Base-by-base conservation (phyloP, 208 protist species). In the Zelonia costaricensis region DNA sequence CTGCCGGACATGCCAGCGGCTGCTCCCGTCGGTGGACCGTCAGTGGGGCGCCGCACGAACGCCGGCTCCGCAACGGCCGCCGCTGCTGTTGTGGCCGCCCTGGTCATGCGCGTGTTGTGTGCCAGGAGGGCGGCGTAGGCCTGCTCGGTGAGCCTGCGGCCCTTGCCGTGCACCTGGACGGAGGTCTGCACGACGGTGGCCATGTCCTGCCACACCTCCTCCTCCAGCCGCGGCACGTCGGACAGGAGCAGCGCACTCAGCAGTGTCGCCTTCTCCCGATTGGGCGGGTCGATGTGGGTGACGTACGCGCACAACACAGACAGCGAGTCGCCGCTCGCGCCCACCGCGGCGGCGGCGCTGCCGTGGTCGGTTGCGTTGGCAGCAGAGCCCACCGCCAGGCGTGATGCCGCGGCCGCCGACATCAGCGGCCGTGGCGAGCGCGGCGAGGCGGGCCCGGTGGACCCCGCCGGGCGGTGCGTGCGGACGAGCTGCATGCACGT, bases 161-260 rank as follows among this genome's bases (percentile, higher is more conserved):
- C 66, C 43, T 59, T 60, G 44, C 42, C 58, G 15, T 73, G 58
- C 22, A 66, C 44, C 31, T 28, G 58, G 15, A 61, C 63, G 10
- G 62, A 44, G 35, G 58, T 58, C 39, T 43, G 58, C 12, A 76
- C 33, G 31, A 74, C 74, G 5, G 30, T 39, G 4, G 53, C 49
- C 69, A 80, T 80, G 51, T 69, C 57, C 4, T 46, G 63, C 53
- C 71, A 70, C 36, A 80, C 35, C 15, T 64, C 47, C 13, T 56
- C 68, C 54, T 73, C 68, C 1, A 71, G 45, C 22, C 58, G 57
- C 18, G 40, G 20, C 33, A 67, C 46, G 38, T 80, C 74, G 8
- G 38, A 66, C 43, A 75, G 27, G 4, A 80, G 57, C 23, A 76
- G 38, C n/a, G 56, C 44, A 18, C 58, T 43, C 20, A 73, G 27